Conservation (phyloP, 805 yeast species). For the Wickerhamiella shivajii region DNA sequence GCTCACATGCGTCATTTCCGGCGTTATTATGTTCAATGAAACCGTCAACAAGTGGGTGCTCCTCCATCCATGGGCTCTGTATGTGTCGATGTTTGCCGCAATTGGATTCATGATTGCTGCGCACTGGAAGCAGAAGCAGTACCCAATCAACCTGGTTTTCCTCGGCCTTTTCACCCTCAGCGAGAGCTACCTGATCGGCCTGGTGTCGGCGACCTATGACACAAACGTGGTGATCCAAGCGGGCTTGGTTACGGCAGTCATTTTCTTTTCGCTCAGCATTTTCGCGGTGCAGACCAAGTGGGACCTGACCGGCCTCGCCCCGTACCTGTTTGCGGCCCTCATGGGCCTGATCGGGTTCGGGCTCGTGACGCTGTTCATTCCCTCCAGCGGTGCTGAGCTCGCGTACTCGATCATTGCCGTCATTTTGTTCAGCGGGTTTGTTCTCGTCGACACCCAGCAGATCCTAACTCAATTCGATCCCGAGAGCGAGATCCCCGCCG, state of each 20-base stretch:
- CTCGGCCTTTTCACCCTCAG: conserved; percentile 54
- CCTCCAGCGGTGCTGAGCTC: conserved; percentile 43
- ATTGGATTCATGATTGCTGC: conserved; percentile 54
- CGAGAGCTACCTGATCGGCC: conserved; percentile 62
- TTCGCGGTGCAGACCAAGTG: conserved; percentile 69
- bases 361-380: conserved; percentile 51
- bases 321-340: conserved; percentile 39
- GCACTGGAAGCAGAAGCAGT: conserved; percentile 44
- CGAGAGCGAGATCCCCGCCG: conserved; percentile 76
- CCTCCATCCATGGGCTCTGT: conserved; percentile 42
- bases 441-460: conserved; percentile 69
- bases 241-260: conserved; percentile 45
- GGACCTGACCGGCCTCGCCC: conserved; percentile 57
- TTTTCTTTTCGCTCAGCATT: conserved; percentile 61
- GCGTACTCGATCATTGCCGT: conserved; percentile 65
- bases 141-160: conserved; percentile 50
- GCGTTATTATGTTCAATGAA: conserved; percentile 32
- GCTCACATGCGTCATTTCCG: conserved; percentile 45
- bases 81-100: conserved; percentile 42
- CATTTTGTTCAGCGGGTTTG: conserved; percentile 51
- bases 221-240: conserved; percentile 57
- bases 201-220: conserved; percentile 48
- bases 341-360: conserved; percentile 63
- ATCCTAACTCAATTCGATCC: conserved; percentile 60
- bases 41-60: conserved; percentile 40